Percentiles rank a stretch among this genome's conserved stretches.
Evolutionary conservation across 352 stramenopile genomes (phyloP).

Genomic region (Thalassiosira sp.): DNA sequence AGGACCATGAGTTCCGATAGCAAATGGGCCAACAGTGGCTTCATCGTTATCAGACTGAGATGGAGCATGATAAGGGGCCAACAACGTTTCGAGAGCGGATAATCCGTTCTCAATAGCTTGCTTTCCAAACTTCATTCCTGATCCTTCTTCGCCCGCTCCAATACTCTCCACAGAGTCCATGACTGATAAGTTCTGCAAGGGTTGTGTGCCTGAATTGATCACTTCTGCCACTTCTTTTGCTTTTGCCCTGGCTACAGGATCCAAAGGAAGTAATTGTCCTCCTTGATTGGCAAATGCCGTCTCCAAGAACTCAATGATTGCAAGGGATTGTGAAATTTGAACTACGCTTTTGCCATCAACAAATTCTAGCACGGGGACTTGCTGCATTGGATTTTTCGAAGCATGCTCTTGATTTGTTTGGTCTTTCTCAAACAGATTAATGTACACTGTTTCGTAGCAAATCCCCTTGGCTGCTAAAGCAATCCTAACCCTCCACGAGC

Average conservation of each 20-base stretch:
- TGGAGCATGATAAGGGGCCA: slow-evolving; percentile 48
- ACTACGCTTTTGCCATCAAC: slow-evolving; percentile 61
- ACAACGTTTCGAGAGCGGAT: slow-evolving; percentile 81
- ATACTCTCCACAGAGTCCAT: slow-evolving; percentile 76
- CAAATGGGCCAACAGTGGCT: slow-evolving; percentile 62
- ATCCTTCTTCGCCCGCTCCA: slow-evolving; percentile 25
- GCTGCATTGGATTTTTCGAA: slow-evolving; percentile 62
- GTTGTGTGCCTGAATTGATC: slow-evolving; percentile 90
- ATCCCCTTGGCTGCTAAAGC: slow-evolving; percentile 88
- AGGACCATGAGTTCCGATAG: slow-evolving; percentile 84
- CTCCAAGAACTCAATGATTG: slow-evolving; percentile 93
- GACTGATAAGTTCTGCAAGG: slow-evolving; percentile 88
- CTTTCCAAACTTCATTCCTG: slow-evolving; percentile 71
- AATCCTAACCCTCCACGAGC: slow-evolving; percentile 89
- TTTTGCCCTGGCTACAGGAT: slow-evolving; percentile 81
- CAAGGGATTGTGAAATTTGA: slow-evolving; percentile 84
- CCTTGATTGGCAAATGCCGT: slow-evolving; percentile 82
- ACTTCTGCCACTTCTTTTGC: slow-evolving; percentile 89
- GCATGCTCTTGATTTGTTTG: slow-evolving; percentile 56
- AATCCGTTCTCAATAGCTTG: slow-evolving; percentile 86
- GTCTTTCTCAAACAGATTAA: slow-evolving; percentile 85
- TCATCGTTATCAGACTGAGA: slow-evolving; percentile 67
- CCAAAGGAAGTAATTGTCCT: slow-evolving; percentile 80
- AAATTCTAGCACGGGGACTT: slow-evolving; percentile 86
- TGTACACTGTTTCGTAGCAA: slow-evolving; percentile 83